A percentile compares a stretch with the other conserved stretches of the same genome.
phyloP scores from a whole-genome alignment of 768 basidiomycete species.

The Suillus sp. region DNA sequence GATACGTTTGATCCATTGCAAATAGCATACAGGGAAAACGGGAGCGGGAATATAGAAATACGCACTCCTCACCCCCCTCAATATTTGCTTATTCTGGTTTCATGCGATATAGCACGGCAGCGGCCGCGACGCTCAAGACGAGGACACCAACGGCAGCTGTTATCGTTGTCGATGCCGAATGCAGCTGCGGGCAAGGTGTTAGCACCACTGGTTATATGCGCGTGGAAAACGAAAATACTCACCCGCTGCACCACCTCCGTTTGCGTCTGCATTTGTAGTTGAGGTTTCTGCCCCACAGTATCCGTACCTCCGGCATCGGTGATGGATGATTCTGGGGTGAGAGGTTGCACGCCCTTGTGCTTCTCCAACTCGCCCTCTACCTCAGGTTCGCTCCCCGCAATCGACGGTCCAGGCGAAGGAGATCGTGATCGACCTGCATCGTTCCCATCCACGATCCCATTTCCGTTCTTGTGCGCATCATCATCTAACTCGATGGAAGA shows the following conservation, averaged over 20 bases:
- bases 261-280: slow-evolving; percentile 3
- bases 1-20: slow-evolving; percentile 5
- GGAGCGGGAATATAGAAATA: background rate
- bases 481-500: slow-evolving; percentile 38
- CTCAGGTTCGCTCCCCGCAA: slow-evolving; percentile 34
- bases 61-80: slow-evolving; percentile 5
- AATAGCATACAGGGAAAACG: slow-evolving; percentile 10
- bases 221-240: slow-evolving; percentile 25
- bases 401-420: slow-evolving; percentile 27
- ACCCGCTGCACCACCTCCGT: slow-evolving; percentile 29
- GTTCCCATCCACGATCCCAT: slow-evolving; percentile 20
- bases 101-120: slow-evolving; percentile 73
- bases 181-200: slow-evolving; percentile 22
- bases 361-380: slow-evolving; percentile 21
- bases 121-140: slow-evolving; percentile 67
- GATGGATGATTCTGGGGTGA: slow-evolving; percentile 34
- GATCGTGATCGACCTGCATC: slow-evolving; percentile 26
- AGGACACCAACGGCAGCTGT: slow-evolving; percentile 65
- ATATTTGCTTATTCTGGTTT: slow-evolving; percentile 41
- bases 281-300: background rate
- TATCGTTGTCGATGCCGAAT: slow-evolving; percentile 31
- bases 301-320: slow-evolving; percentile 25
- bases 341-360: slow-evolving; percentile 23
- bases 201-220: slow-evolving; percentile 14
- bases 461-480: slow-evolving; percentile 17